phyloP scores from a whole-genome alignment of 2,329 filamentous ascomycete species.

The Fusarium papillatum region DNA sequence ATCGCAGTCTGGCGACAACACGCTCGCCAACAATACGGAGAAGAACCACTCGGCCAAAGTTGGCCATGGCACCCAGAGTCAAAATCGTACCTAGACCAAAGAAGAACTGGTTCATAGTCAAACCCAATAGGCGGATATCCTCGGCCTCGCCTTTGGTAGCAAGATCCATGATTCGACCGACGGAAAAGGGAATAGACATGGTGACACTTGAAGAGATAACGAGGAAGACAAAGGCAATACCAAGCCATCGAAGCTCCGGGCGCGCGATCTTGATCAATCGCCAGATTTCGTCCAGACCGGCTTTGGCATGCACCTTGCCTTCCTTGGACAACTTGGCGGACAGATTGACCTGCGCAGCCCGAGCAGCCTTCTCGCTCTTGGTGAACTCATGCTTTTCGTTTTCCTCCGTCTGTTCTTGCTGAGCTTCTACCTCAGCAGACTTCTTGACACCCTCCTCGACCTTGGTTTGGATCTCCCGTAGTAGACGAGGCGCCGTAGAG shows the following conservation, averaged over 20 bases:
- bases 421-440: constrained; percentile 44
- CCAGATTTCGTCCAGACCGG: constrained; percentile 83
- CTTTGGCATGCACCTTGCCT: constrained; percentile 69
- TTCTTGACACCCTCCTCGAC: constrained; percentile 53
- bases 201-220: constrained; percentile 93
- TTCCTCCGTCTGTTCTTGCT: constrained; percentile 48
- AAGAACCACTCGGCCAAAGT: constrained; percentile 94
- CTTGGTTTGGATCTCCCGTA: constrained; percentile 44
- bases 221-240: constrained; percentile 85
- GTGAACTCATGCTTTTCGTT: constrained; percentile 62
- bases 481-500: constrained; percentile 42
- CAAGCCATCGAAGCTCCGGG: constrained; percentile 85
- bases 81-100: constrained; percentile 82
- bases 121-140: constrained; percentile 81
- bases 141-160: constrained; percentile 81
- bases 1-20: constrained; percentile 90
- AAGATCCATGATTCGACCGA: constrained; percentile 94
- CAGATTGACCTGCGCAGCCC: constrained; percentile 91
- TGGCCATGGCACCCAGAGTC: constrained; percentile 87
- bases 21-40: constrained; percentile 95
- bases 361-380: constrained; percentile 85
- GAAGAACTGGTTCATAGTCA: constrained; percentile 92
- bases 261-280: constrained; percentile 90
- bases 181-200: constrained; percentile 97
- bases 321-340: constrained; percentile 90